Conservation (phyloP, 805 yeast genomes). For the Candida koratica region DNA sequence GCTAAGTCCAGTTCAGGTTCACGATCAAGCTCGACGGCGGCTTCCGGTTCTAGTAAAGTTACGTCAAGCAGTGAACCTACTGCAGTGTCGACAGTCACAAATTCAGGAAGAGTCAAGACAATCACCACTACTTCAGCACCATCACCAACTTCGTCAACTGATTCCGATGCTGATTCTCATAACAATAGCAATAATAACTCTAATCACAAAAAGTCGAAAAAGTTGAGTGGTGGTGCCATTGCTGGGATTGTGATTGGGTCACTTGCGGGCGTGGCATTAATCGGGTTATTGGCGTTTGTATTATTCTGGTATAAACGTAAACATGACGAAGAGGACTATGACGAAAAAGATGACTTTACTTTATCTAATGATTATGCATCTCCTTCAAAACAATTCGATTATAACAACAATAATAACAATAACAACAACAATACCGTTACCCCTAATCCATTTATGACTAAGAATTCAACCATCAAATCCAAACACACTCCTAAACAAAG, state of each 20-base stretch:
- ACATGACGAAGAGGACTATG: slow-evolving; percentile 32
- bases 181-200: slow-evolving; percentile 5
- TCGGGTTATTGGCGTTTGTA: slow-evolving; percentile 36
- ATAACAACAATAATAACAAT: slow-evolving; percentile 6
- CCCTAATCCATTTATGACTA: slow-evolving; percentile 24
- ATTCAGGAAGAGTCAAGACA: slow-evolving; percentile 11
- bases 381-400: slow-evolving; percentile 16
- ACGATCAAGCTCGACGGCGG: slow-evolving; percentile 8
- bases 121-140: slow-evolving; percentile 10
- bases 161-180: not conserved
- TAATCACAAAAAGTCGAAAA: slow-evolving; percentile 4
- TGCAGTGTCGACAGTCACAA: slow-evolving; percentile 13
- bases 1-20: slow-evolving; percentile 9
- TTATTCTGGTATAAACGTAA: slow-evolving; percentile 41
- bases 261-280: slow-evolving; percentile 31
- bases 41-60: not conserved
- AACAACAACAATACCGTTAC: no score
- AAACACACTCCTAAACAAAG: slow-evolving; percentile 15
- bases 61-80: slow-evolving; percentile 1
- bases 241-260: slow-evolving; percentile 44
- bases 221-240: slow-evolving; percentile 37
- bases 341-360: slow-evolving; percentile 37
- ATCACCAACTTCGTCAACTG: slow-evolving; percentile 10
- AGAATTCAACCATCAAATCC: slow-evolving; percentile 20
- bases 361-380: slow-evolving; percentile 22